Base-by-base conservation (phyloP, 2,329 filamentous ascomycete genomes). In the Zalaria sp. region DNA sequence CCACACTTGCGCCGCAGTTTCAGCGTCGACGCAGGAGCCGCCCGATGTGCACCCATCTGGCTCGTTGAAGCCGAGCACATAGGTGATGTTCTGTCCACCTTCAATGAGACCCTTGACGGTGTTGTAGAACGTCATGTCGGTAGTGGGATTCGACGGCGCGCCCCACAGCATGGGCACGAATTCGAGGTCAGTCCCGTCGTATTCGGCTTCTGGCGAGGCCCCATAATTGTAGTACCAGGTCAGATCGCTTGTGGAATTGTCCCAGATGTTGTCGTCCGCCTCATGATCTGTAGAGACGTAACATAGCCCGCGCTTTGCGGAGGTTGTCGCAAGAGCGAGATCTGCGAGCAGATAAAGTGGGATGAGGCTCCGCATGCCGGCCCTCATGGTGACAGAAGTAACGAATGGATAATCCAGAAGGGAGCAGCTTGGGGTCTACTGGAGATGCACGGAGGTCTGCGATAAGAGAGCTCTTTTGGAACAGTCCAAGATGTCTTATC, bases 221-320 rank as follows among this genome's bases (percentile, higher is more conserved):
- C 63, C 60, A 60, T 88, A 91, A 65, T 88, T 89, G 71, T 89
- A 91, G 67, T 91, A 91, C 84, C 84, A 91, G 3, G 77, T 81
- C 42, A 89, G 61, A 35, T 77, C 72, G 11, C 72, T 74, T 32
- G 66, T 68, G 4, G 64, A 35, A 66, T 57, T 38, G 7, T 68
- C 63, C 80, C 82, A 88, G 51, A 81, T 67, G 37, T 68, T 57
- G 61, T 85, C 75, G 61, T 89, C 83, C 43, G 68, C 62, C 7
- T 7, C 7, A 1, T 71, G 56, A 4, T 61, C 47, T 45, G 76
- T 73, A 5, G 75, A 70, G 27, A 46, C 44, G 59, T 79, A 83
- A 53, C 77, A 72, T 40, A 91, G 78, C 27, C 83, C 83, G 50
- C 84, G 81, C 60, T 88, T 88, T 10, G 66, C 53, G 4, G 71